phyloP scores from a whole-genome alignment of 306 rosid genomes.

The Sechiopsis laciniata region DNA sequence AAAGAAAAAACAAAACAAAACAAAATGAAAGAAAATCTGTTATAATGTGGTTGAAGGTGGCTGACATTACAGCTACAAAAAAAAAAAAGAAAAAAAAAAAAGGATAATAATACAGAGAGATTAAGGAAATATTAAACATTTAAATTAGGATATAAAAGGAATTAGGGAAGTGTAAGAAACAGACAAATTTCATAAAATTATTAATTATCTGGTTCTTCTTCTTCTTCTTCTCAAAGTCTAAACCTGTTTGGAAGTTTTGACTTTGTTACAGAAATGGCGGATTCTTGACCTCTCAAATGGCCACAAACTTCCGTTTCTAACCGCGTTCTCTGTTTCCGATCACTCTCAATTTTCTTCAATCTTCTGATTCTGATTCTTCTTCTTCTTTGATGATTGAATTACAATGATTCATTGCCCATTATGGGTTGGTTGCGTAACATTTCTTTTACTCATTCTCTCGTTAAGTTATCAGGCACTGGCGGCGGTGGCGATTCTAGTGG shows the following conservation, averaged over 20 bases:
- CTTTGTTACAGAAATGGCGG: conserved; percentile 5
- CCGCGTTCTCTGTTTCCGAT: conserved; percentile 16
- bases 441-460: conserved; percentile 37
- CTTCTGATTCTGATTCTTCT: neutral
- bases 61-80: neutral
- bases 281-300: conserved; percentile 28
- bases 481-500: conserved; percentile 13
- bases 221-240: neutral
- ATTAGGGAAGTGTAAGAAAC: too few species aligned
- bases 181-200: too few species aligned
- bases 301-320: conserved; percentile 24
- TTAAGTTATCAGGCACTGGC: conserved; percentile 14
- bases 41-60: neutral
- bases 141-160: neutral
- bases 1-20: neutral
- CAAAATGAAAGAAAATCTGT: neutral
- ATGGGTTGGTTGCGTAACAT: conserved; percentile 77
- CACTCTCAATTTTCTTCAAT: conserved; percentile 4
- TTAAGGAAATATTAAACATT: neutral
- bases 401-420: conserved; percentile 37
- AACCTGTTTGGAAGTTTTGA: neutral
- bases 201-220: neutral
- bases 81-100: neutral
- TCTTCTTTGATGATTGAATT: neutral
- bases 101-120: neutral